Percentiles rank a stretch among this genome's conserved stretches.
Conservation (phyloP, 2,329 filamentous ascomycete genomes). For the Pseudogymnoascus sp. region DNA sequence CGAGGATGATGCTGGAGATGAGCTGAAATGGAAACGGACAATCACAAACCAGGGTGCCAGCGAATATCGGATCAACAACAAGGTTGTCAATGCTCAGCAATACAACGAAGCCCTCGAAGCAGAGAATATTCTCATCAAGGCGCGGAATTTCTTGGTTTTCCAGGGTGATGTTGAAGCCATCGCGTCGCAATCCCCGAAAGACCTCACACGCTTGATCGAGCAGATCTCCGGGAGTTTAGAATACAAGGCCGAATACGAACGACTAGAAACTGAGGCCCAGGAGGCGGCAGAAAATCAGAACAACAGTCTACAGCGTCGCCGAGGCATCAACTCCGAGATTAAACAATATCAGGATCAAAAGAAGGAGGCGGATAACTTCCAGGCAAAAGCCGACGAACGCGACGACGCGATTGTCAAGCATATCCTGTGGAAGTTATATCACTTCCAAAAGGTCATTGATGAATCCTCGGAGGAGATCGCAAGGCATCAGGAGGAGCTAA, state of each 20-base stretch:
- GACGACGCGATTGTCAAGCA: slow-evolving; percentile 89
- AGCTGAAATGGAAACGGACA: slow-evolving; percentile 90
- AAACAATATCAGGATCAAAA: slow-evolving; percentile 98
- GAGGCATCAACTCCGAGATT: slow-evolving; percentile 95
- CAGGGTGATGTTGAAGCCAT: slow-evolving; percentile 97
- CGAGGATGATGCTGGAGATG: slow-evolving; percentile 90
- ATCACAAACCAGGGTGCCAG: slow-evolving; percentile 84
- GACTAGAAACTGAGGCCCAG: slow-evolving; percentile 76
- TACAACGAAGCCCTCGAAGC: slow-evolving; percentile 89
- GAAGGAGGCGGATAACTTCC: slow-evolving; percentile 86
- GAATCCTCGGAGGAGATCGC: slow-evolving; percentile 85
- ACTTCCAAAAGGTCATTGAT: slow-evolving; percentile 89
- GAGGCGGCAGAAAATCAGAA: slow-evolving; percentile 82
- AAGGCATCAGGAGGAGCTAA: slow-evolving; percentile 88
- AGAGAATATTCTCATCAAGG: slow-evolving; percentile 97
- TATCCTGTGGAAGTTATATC: slow-evolving; percentile 92
- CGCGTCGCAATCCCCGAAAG: slow-evolving; percentile 87
- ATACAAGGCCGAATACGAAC: slow-evolving; percentile 89
- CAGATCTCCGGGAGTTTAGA: slow-evolving; percentile 96
- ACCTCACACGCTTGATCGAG: slow-evolving; percentile 88
- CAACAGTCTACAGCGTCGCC: slow-evolving; percentile 77
- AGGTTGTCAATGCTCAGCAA: slow-evolving; percentile 75
- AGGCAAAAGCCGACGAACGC: slow-evolving; percentile 80
- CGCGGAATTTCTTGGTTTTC: slow-evolving; percentile 95
- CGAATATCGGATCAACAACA: slow-evolving; percentile 96